Percentiles rank a stretch among this genome's conserved stretches.
Conservation (phyloP, 495 filamentous ascomycete species). For the Filosporella fistucella region DNA sequence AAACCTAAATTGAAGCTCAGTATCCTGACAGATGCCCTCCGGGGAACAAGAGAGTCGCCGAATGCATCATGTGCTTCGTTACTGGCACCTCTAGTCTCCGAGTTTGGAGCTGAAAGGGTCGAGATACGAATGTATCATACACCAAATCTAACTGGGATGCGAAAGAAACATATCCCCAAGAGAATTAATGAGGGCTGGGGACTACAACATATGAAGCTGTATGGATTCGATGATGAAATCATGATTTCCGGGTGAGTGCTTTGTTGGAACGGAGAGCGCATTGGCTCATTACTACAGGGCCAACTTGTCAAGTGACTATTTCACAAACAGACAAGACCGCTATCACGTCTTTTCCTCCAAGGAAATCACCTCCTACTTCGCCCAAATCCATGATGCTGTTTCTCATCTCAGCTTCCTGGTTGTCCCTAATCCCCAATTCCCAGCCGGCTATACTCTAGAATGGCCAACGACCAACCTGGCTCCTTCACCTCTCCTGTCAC, state of each 20-base stretch:
- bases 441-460: constrained; percentile 62
- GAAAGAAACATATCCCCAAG: constrained; percentile 77
- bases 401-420: constrained; percentile 79
- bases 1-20: constrained; percentile 80
- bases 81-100: constrained; percentile 70
- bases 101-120: constrained; percentile 83
- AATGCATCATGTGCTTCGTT: constrained; percentile 87
- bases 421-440: constrained; percentile 47
- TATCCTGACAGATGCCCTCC: constrained; percentile 87
- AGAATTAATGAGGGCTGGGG: constrained; percentile 98
- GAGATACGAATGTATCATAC: constrained; percentile 98
- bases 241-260: constrained; percentile 77
- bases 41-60: constrained; percentile 88
- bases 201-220: constrained; percentile 98
- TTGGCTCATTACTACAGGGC: constrained; percentile 46
- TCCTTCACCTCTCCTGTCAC: constrained; percentile 64
- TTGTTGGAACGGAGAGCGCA: not conserved
- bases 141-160: constrained; percentile 84
- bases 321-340: constrained; percentile 89
- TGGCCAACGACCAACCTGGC: constrained; percentile 78
- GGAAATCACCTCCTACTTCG: constrained; percentile 79
- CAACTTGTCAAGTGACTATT: constrained; percentile 92
- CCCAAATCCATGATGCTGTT: constrained; percentile 67
- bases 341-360: constrained; percentile 87
- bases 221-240: constrained; percentile 92